These are phyloP conservation scores for Globisporangium splendens DNA, from an alignment of 352 stramenopile genomes.

Conservation along the genomic window DNA sequence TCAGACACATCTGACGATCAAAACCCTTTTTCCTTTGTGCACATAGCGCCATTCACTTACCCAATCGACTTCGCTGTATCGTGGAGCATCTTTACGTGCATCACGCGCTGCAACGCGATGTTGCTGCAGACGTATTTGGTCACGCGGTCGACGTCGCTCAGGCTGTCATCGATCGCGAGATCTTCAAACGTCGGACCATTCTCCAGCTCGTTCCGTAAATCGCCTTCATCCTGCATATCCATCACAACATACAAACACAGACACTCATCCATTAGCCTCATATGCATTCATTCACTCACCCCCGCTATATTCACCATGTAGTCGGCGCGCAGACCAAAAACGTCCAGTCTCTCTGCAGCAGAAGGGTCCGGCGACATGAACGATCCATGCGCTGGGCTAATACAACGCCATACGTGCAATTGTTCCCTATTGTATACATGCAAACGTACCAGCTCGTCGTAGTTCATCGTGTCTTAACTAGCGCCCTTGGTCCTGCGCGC, in stretches of 20 bases:
- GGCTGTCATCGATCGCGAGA: conserved; percentile 97
- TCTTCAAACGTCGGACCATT: conserved; percentile 95
- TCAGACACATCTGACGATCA: not conserved
- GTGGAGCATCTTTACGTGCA: conserved; percentile 96
- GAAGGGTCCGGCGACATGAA: too few species aligned
- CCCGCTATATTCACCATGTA: too few species aligned
- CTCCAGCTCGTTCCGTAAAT: conserved; percentile 18
- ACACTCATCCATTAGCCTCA: not conserved
- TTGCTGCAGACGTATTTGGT: conserved; percentile 94
- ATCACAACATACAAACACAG: not conserved
- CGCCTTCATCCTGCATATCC: conserved; percentile 17
- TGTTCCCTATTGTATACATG: too few species aligned
- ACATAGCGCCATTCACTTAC: conserved; percentile 15
- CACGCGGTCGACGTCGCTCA: conserved; percentile 93
- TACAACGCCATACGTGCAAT: not conserved
- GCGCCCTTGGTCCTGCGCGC: too few species aligned
- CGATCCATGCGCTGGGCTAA: too few species aligned
- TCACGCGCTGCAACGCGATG: conserved; percentile 96
- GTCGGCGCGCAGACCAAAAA: too few species aligned
- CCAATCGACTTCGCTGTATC: conserved; percentile 83
- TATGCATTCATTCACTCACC: too few species aligned
- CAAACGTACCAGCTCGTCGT: conserved; percentile 10
- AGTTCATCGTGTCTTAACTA: conserved; percentile 4
- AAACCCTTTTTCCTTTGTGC: not conserved
- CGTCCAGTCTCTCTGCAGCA: too few species aligned